Conservation (phyloP, 495 filamentous ascomycete species). For the Darksidea phi region DNA sequence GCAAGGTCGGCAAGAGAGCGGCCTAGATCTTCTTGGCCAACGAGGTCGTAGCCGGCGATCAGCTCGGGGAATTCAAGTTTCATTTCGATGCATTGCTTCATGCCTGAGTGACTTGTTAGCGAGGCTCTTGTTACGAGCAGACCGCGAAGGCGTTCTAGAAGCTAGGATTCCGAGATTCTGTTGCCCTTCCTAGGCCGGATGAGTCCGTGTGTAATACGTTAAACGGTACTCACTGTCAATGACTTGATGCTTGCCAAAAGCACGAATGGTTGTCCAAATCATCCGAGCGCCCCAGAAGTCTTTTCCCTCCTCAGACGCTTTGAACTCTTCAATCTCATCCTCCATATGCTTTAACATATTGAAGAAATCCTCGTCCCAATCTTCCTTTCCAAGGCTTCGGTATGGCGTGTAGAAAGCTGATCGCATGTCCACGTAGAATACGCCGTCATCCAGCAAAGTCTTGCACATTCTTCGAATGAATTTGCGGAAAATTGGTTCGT, state of each 20-base stretch:
- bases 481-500: conserved; percentile 85
- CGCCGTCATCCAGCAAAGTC: conserved; percentile 69
- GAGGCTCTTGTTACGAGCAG: too few species aligned
- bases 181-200: neutral
- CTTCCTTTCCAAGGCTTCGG: conserved; percentile 56
- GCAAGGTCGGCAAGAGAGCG: conserved; percentile 72
- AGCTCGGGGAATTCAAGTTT: conserved; percentile 77
- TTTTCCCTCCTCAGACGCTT: conserved; percentile 64
- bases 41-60: conserved; percentile 84
- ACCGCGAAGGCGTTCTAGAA: too few species aligned
- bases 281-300: conserved; percentile 81
- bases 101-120: conserved; percentile 45
- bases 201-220: neutral
- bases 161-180: too few species aligned
- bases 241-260: conserved; percentile 60
- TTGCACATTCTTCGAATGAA: conserved; percentile 68
- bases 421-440: conserved; percentile 75
- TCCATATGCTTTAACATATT: conserved; percentile 68
- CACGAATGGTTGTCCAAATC: conserved; percentile 79
- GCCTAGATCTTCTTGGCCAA: conserved; percentile 80
- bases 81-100: conserved; percentile 79
- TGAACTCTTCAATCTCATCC: conserved; percentile 78
- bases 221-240: conserved; percentile 50
- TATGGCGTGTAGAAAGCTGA: conserved; percentile 61
- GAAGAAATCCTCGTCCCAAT: conserved; percentile 59